Evolutionary conservation across 768 basidiomycete species (phyloP).

Genomic region (Russula lepida): DNA sequence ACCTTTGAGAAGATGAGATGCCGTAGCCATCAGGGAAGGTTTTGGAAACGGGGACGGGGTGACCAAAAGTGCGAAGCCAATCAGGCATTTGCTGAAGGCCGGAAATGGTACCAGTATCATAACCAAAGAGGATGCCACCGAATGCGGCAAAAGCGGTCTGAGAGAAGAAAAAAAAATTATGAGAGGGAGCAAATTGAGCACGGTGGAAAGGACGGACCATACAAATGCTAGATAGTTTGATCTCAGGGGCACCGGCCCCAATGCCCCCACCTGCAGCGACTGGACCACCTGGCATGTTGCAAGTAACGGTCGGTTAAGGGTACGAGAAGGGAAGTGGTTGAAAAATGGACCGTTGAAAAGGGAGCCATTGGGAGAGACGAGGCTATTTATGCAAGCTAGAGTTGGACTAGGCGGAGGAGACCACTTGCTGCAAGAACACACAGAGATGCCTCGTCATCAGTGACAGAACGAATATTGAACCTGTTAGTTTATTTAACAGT

Average conservation of each 20-base stretch:
- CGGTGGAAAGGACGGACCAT: constrained; percentile 24
- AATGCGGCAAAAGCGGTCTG: constrained; percentile 33
- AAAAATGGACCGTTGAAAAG: not conserved
- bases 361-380: not conserved
- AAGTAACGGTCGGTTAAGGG: not conserved
- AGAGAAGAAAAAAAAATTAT: not conserved
- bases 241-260: constrained; percentile 15
- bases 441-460: not conserved
- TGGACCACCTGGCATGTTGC: constrained; percentile 23
- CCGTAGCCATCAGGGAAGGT: constrained; percentile 22
- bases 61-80: constrained; percentile 47
- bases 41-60: constrained; percentile 21
- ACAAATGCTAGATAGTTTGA: constrained; percentile 29
- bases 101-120: constrained; percentile 79
- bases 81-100: constrained; percentile 64
- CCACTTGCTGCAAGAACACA: not conserved
- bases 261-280: constrained; percentile 15
- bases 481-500: not conserved
- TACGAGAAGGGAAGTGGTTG: not conserved
- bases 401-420: not conserved
- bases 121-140: constrained; percentile 44
- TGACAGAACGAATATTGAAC: not conserved
- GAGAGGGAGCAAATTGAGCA: not conserved
- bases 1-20: constrained; percentile 35
- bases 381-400: constrained; percentile 8